Percentiles rank a stretch among this genome's conserved stretches.
These are phyloP conservation scores for Monosporascus sp. DNA, from an alignment of 2,329 filamentous ascomycete genomes.

Conservation along the genomic window DNA sequence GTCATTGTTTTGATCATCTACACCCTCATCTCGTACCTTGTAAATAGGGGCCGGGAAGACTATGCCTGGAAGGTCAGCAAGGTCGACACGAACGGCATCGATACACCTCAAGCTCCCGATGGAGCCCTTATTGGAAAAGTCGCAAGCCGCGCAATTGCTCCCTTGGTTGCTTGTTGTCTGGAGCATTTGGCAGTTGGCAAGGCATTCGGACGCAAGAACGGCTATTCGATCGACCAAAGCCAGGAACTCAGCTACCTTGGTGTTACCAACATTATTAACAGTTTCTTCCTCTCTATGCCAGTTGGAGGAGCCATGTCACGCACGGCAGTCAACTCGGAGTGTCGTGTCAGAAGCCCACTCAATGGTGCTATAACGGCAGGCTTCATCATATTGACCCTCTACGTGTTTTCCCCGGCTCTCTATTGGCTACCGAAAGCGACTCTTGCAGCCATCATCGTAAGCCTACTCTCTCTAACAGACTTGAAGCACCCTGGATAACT, in stretches of 20 bases:
- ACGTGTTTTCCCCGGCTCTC: constrained; percentile 54
- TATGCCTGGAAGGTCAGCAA: constrained; percentile 55
- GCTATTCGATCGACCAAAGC: constrained; percentile 58
- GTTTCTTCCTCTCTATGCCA: constrained; percentile 60
- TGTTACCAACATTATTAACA: constrained; percentile 58
- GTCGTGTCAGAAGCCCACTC: constrained; percentile 56
- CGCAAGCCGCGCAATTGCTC: constrained; percentile 50
- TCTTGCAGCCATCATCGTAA: constrained; percentile 56
- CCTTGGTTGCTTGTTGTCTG: constrained; percentile 56
- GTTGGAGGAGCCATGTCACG: constrained; percentile 63
- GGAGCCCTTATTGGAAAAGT: constrained; percentile 46
- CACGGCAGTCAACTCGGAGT: constrained; percentile 63
- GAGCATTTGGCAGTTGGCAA: constrained; percentile 63
- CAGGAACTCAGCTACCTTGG: constrained; percentile 63
- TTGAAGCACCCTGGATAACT: neutral
- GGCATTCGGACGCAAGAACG: constrained; percentile 57
- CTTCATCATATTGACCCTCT: constrained; percentile 58
- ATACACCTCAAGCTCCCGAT: constrained; percentile 43
- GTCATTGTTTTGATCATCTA: constrained; percentile 57
- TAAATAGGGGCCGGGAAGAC: constrained; percentile 49
- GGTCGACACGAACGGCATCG: constrained; percentile 51
- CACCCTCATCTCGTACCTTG: constrained; percentile 58
- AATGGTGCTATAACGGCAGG: constrained; percentile 57
- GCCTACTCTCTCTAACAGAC: constrained; percentile 7
- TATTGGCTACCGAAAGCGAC: constrained; percentile 67